Percentiles rank a stretch among this genome's conserved stretches.
phyloP scores from a whole-genome alignment of 768 basidiomycete species.

The Termitomyces bulborhizus region DNA sequence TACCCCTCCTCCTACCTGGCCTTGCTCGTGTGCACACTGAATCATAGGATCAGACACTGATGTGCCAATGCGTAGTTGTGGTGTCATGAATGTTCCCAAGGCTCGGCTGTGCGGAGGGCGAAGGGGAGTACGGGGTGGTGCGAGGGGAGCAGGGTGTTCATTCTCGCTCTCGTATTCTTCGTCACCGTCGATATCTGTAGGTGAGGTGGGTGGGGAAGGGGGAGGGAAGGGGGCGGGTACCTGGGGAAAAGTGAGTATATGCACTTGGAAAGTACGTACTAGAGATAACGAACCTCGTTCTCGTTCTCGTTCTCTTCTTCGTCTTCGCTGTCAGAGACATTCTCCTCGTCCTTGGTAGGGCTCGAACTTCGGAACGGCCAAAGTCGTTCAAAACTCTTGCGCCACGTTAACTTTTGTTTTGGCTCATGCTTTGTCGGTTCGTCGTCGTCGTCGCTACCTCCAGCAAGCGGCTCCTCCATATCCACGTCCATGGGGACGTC shows the following conservation, averaged over 20 bases:
- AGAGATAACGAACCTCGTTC: constrained; percentile 8
- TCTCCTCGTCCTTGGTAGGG: constrained; percentile 17
- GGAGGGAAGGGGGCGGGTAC: background rate
- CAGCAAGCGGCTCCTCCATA: constrained; percentile 14
- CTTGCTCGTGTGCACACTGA: background rate
- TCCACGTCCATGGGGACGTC: constrained; percentile 16
- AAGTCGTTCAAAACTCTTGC: constrained; percentile 35
- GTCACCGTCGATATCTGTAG: background rate
- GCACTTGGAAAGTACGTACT: background rate
- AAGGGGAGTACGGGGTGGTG: constrained; percentile 22
- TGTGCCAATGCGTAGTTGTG: constrained; percentile 26
- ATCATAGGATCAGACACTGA: background rate
- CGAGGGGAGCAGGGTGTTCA: constrained; percentile 16
- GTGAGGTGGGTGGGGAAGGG: background rate
- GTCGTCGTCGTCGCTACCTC: constrained; percentile 8
- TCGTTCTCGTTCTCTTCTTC: constrained; percentile 1
- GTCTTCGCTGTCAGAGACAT: background rate
- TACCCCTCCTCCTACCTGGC: background rate
- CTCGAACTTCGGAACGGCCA: constrained; percentile 33
- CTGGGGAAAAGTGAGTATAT: background rate
- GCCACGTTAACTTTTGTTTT: constrained; percentile 31
- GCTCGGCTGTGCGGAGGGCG: constrained; percentile 13
- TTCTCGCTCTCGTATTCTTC: constrained; percentile 15
- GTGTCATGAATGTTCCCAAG: constrained; percentile 51
- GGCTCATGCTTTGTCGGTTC: constrained; percentile 9